A percentile compares a stretch with the other conserved stretches of the same genome.
Conservation (phyloP, 805 yeast genomes). For the Barnettozyma salicaria region DNA sequence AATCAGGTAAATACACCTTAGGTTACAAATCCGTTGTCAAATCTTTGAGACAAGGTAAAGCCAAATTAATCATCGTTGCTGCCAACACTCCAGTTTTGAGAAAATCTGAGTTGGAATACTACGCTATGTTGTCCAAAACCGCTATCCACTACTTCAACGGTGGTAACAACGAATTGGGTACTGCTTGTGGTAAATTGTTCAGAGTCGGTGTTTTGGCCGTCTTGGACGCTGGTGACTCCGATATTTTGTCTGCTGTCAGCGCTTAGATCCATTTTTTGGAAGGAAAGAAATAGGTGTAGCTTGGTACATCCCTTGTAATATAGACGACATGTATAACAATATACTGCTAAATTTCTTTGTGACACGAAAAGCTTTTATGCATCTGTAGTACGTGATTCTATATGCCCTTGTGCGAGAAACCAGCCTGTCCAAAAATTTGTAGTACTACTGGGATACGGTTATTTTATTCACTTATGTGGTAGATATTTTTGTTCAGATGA, state of each 20-base stretch:
- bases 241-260: conserved; percentile 66
- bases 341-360: too few species aligned
- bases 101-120: conserved; percentile 99
- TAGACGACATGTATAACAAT: too few species aligned
- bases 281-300: conserved; percentile 2
- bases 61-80: conserved; percentile 96
- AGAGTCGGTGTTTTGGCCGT: conserved; percentile 97
- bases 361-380: too few species aligned
- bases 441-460: too few species aligned
- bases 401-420: too few species aligned
- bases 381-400: too few species aligned
- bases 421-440: too few species aligned
- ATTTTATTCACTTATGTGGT: too few species aligned
- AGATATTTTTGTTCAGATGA: too few species aligned
- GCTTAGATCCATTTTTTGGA: conserved; percentile 15
- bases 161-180: conserved; percentile 99
- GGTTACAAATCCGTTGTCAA: conserved; percentile 99
- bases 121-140: conserved; percentile 99
- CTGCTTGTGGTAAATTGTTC: conserved; percentile 99
- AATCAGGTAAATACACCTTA: conserved; percentile 99
- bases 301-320: conserved; percentile 9
- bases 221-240: conserved; percentile 99
- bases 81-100: conserved; percentile 99
- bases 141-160: conserved; percentile 97
- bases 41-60: conserved; percentile 98